Evolutionary conservation across 2,329 filamentous ascomycete genomes (phyloP), one percentile per base, ranked within the genome.

Genomic region (Westerdykella sp.): DNA sequence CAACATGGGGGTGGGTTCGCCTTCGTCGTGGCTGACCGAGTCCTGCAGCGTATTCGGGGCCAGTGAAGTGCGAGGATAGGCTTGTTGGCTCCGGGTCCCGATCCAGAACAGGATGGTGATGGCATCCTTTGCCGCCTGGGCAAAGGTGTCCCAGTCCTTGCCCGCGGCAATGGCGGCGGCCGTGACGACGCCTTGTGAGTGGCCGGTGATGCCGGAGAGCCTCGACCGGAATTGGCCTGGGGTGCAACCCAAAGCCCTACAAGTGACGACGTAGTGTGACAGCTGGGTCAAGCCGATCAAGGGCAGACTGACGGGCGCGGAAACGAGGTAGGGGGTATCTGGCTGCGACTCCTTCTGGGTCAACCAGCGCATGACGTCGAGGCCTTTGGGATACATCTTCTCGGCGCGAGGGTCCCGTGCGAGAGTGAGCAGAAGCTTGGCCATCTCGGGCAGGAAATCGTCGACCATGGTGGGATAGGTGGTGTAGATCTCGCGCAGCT

Each of bases 41-140:
- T 98, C 93, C 64, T 91, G 87, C 42, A 98, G 78, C 62, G 91
- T 87, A 36, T 81, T 86, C 0, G 93, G 94, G 3, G 90, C 88
- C 59, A 98, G 78, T 28, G 93, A 97, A 3, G 93, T 98, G 56
- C 87, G 83, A 32, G 93, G 94, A 70, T 96, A 98, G 2, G 90
- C 90, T 69, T 98, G 93, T 69, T 98, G 93, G 68, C 91, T 96
- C 61, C 93, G 85, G 48, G 91, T 83, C 65, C 94, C 93, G 55
- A 98, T 95, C 93, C 93, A 98, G 77, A 98, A 98, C 23, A 98
- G 84, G 60, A 96, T 87, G 23, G 87, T 93, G 51, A 98, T 74
- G 2, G 91, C 86, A 55, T 87, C 83, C 58, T 78, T 83, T 43
- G 88, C 80, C 43, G 87, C 81, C 60, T 86, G 83, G 53, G 85